Evolutionary conservation across 345 rosid genomes (phyloP).

Genomic region (Eucalyptus tenuipes): DNA sequence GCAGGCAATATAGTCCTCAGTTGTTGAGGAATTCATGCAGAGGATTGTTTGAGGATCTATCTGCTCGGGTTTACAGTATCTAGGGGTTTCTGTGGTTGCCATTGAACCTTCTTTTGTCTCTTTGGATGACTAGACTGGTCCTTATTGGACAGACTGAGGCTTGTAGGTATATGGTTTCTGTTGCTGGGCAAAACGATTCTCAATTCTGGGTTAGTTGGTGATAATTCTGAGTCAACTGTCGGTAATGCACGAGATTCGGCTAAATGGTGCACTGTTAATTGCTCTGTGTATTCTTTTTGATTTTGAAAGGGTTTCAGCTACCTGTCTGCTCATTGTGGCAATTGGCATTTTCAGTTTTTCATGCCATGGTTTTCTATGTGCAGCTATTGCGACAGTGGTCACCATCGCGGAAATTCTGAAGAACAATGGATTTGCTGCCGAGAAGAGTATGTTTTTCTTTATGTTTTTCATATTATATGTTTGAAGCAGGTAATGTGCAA

Average conservation of each 20-base stretch:
- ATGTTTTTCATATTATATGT: background rate
- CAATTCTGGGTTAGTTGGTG: background rate
- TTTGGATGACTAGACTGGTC: background rate
- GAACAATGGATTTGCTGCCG: conserved; percentile 81
- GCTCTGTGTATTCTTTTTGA: background rate
- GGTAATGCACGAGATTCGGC: background rate
- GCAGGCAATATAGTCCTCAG: background rate
- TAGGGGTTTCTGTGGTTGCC: background rate
- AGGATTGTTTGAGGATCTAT: background rate
- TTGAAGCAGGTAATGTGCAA: background rate
- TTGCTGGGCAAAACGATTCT: background rate
- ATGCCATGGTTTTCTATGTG: background rate
- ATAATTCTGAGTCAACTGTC: background rate
- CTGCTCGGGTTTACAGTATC: background rate
- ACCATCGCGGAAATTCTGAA: conserved; percentile 80
- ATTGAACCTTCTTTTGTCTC: background rate
- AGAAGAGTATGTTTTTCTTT: conserved; percentile 47
- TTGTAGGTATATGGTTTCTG: background rate
- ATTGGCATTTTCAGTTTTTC: background rate
- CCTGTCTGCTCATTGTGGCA: background rate
- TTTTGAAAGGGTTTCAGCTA: background rate
- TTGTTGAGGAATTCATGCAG: background rate
- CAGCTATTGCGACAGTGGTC: conserved; percentile 84
- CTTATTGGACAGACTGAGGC: background rate
- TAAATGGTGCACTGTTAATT: background rate